These are phyloP conservation scores for Chenopodium suecicum DNA, from an alignment of 148 eudicot genomes.

Conservation along the genomic window DNA sequence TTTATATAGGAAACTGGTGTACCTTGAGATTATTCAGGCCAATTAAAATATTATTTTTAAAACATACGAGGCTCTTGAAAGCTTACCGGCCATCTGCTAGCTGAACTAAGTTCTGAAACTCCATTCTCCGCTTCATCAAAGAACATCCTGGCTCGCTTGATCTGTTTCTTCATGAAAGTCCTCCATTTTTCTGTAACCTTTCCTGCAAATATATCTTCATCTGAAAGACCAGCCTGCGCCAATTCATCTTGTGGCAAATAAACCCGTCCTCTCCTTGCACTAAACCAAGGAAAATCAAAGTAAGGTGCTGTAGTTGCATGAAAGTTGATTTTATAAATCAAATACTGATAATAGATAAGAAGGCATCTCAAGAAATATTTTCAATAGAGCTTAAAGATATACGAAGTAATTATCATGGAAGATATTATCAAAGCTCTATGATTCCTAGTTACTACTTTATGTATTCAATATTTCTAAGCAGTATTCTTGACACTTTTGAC, in stretches of 20 bases:
- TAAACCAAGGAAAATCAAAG: conserved; percentile 28
- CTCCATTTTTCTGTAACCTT: conserved; percentile 97
- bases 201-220: conserved; percentile 90
- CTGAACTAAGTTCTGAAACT: conserved; percentile 76
- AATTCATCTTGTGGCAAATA: conserved; percentile 95
- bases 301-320: conserved; percentile 7
- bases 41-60: no score
- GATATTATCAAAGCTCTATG: background rate
- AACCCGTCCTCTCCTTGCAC: conserved; percentile 90
- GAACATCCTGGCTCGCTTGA: conserved; percentile 88
- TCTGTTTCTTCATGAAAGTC: conserved; percentile 86
- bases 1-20: background rate
- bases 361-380: background rate
- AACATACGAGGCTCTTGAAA: background rate
- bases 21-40: background rate
- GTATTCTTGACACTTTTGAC: background rate
- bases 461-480: background rate
- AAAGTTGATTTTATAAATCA: background rate
- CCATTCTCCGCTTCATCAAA: conserved; percentile 92
- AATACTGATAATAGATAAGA: background rate
- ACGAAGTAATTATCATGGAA: background rate
- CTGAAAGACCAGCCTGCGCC: conserved; percentile 89
- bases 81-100: conserved; percentile 97
- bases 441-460: background rate
- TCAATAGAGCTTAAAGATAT: background rate